A percentile compares a stretch with the other conserved stretches of the same genome.
These are phyloP conservation scores for Cymbopogon citratus DNA, from an alignment of 176 grass and related monocot species.

Conservation along the genomic window DNA sequence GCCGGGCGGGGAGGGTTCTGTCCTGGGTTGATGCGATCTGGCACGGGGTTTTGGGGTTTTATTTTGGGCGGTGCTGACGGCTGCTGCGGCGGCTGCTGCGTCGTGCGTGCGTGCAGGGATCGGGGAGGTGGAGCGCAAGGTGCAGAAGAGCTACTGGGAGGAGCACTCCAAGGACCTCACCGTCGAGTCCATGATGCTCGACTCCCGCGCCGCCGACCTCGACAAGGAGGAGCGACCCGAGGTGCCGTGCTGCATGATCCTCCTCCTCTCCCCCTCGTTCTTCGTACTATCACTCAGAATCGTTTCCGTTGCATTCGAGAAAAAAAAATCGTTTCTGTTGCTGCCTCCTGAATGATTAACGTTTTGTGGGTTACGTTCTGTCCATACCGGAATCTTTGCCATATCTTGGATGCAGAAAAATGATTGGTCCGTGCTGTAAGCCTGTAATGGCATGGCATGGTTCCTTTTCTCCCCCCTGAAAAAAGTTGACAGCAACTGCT, in stretches of 20 bases:
- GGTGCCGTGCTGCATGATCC: constrained; percentile 31
- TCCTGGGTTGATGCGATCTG: not conserved
- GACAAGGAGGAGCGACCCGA: constrained; percentile 91
- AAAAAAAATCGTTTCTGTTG: not conserved
- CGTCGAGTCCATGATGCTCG: constrained; percentile 98
- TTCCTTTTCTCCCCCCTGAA: not conserved
- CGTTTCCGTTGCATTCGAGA: not conserved
- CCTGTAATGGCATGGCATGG: not conserved
- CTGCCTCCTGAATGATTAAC: not conserved
- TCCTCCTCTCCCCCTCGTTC: not conserved
- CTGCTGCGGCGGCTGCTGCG: not conserved
- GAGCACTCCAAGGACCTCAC: constrained; percentile 94
- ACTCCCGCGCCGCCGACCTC: constrained; percentile 83
- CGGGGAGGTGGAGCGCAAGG: constrained; percentile 67
- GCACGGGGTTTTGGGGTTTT: not conserved
- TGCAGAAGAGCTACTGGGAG: constrained; percentile 90
- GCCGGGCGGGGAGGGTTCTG: not conserved
- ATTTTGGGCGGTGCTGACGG: not conserved
- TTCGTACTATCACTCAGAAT: not conserved
- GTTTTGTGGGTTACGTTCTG: not conserved
- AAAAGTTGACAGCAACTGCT: not conserved
- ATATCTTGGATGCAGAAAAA: constrained; percentile 16
- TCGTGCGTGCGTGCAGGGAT: not conserved
- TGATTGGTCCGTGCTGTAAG: not conserved
- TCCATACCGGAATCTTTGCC: not conserved